Evolutionary conservation across 225 moss, liverwort and hornwort species (phyloP).

Genomic region (Rhytidiadelphus loreus): DNA sequence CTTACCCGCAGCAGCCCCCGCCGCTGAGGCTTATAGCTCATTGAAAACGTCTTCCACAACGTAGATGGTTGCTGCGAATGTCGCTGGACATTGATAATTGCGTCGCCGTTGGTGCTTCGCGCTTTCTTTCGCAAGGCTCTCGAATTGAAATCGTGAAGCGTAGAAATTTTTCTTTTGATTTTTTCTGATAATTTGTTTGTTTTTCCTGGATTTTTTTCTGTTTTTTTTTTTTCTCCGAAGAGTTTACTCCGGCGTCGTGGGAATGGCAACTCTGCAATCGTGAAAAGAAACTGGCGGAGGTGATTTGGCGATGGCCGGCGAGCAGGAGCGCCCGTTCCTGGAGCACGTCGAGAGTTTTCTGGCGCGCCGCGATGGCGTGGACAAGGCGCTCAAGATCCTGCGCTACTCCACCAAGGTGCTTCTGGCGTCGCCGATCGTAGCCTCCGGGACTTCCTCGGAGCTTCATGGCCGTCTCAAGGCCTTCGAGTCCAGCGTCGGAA

Average conservation of each 20-base stretch:
- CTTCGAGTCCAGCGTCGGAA: conserved; percentile 80
- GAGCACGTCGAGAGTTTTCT: conserved; percentile 77
- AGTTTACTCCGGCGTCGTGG: no score
- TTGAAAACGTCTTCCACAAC: background rate
- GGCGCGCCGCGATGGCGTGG: conserved; percentile 82
- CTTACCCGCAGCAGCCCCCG: background rate
- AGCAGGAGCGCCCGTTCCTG: conserved; percentile 36
- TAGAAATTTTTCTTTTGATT: background rate
- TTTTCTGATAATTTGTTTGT: background rate
- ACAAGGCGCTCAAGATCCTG: conserved; percentile 83
- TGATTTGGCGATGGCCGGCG: conserved; percentile 11
- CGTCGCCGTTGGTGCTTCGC: background rate
- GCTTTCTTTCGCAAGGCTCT: background rate
- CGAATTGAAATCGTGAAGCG: background rate
- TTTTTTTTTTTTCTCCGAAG: no score
- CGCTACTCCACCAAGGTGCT: conserved; percentile 74
- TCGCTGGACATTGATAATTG: background rate
- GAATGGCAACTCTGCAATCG: background rate
- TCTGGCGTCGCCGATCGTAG: conserved; percentile 55
- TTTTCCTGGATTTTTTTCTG: background rate
- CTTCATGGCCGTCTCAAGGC: conserved; percentile 34
- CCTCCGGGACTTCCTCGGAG: conserved; percentile 9
- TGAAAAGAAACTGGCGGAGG: background rate
- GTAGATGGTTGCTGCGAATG: background rate
- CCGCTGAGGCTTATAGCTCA: background rate